Conservation (phyloP, 1,284 basidiomycete species). For the Kwoniella shivajii region DNA sequence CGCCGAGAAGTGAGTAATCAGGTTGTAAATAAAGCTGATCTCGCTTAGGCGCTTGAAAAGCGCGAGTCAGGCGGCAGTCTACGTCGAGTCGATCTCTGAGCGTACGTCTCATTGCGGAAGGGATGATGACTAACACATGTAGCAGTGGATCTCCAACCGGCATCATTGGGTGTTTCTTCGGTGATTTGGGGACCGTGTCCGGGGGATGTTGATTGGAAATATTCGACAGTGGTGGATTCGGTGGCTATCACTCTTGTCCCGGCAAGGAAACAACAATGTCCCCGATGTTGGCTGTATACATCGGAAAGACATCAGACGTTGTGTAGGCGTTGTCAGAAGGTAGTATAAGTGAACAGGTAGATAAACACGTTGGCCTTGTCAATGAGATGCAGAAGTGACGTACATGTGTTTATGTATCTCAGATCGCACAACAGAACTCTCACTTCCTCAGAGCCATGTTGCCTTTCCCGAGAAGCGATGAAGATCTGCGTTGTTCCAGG, state of each 20-base stretch:
- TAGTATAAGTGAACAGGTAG: no score
- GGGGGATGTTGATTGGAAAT: constrained; percentile 56
- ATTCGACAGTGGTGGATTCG: constrained; percentile 45
- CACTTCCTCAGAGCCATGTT: no score
- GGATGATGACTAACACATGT: constrained; percentile 16
- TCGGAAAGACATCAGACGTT: constrained; percentile 58
- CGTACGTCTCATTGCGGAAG: constrained; percentile 9
- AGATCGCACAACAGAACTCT: no score
- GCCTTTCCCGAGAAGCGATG: no score
- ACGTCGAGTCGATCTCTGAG: background rate
- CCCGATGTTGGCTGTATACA: constrained; percentile 75
- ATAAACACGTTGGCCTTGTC: no score
- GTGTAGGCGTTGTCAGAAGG: constrained; percentile 62
- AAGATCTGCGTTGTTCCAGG: no score
- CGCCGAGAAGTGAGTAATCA: constrained; percentile 36
- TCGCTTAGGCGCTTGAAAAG: constrained; percentile 16
- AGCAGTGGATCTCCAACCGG: constrained; percentile 59
- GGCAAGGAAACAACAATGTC: constrained; percentile 65
- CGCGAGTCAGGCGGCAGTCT: constrained; percentile 13
- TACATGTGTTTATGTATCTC: no score
- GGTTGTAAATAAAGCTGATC: background rate
- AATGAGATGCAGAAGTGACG: no score
- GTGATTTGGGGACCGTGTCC: constrained; percentile 57
- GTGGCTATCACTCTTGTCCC: constrained; percentile 56
- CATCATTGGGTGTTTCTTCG: constrained; percentile 75